Percentiles rank a stretch among this genome's conserved stretches.
These are phyloP conservation scores for Trebouxia sp. DNA, from an alignment of 139 green algal genomes.

Conservation along the genomic window DNA sequence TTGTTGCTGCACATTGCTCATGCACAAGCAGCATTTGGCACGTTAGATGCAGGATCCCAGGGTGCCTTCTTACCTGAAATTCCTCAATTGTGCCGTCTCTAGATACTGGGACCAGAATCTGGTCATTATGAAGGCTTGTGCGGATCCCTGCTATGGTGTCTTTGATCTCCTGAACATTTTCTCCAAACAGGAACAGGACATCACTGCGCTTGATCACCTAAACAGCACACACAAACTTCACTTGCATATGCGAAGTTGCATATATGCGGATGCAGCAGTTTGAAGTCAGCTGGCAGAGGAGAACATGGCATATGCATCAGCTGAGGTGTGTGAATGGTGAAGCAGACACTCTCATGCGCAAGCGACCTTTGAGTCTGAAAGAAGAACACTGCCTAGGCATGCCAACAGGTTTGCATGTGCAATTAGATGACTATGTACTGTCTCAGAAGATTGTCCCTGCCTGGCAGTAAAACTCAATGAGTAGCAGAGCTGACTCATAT, in stretches of 20 bases:
- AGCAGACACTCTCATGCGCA: too few relatives aligned
- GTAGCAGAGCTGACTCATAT: too few relatives aligned
- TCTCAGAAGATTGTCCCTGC: too few relatives aligned
- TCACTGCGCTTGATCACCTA: conserved; percentile 7
- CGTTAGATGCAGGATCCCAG: not conserved
- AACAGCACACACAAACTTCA: not conserved
- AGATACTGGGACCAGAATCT: conserved; percentile 21
- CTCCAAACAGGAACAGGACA: conserved; percentile 19
- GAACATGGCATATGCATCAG: too few relatives aligned
- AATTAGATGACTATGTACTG: too few relatives aligned
- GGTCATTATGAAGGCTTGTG: not conserved
- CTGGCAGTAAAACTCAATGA: too few relatives aligned
- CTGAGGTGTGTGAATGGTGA: too few relatives aligned
- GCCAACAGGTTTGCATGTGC: not conserved
- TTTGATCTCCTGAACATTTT: not conserved
- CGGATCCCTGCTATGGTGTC: not conserved
- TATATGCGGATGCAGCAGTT: not conserved
- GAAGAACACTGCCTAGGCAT: not conserved
- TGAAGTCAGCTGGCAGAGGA: too few relatives aligned
- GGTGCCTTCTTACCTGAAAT: not conserved
- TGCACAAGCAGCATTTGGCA: not conserved
- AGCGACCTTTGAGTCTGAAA: too few relatives aligned
- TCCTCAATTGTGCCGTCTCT: not conserved
- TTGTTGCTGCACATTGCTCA: not conserved
- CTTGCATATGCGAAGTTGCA: not conserved